Conservation (phyloP, 805 yeast species). For the Saccharomyces jurei region DNA sequence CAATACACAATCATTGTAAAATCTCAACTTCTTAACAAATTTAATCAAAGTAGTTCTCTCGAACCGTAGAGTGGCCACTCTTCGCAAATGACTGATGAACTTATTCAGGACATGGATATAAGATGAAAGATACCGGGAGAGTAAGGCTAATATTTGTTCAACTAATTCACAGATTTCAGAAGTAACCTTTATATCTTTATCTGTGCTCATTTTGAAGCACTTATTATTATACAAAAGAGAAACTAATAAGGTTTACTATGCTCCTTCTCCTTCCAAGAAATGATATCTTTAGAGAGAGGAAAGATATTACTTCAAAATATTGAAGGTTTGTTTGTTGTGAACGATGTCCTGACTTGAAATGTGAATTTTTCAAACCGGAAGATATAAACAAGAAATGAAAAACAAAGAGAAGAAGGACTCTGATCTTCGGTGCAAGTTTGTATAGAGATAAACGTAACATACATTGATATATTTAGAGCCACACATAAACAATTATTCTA, state of each 20-base stretch:
- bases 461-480: background rate
- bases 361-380: background rate
- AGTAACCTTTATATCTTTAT: background rate
- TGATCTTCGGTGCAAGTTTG: background rate
- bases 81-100: slow-evolving; percentile 26
- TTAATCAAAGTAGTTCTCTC: slow-evolving; percentile 30
- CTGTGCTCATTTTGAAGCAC: background rate
- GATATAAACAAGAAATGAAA: background rate
- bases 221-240: background rate
- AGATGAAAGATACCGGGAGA: slow-evolving; percentile 21
- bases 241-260: background rate
- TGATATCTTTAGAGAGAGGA: background rate
- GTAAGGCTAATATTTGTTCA: slow-evolving; percentile 2
- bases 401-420: background rate
- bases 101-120: slow-evolving; percentile 27
- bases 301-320: background rate
- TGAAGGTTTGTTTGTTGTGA: background rate
- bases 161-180: background rate
- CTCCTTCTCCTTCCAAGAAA: background rate
- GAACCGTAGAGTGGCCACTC: slow-evolving; percentile 24
- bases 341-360: background rate
- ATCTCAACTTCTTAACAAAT: slow-evolving; percentile 30
- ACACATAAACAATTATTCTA: background rate
- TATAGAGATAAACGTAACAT: background rate
- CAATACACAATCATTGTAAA: slow-evolving; percentile 23